Base-by-base conservation (phyloP, 345 rosid genomes). In the Rhodomyrtus tomentosa region DNA sequence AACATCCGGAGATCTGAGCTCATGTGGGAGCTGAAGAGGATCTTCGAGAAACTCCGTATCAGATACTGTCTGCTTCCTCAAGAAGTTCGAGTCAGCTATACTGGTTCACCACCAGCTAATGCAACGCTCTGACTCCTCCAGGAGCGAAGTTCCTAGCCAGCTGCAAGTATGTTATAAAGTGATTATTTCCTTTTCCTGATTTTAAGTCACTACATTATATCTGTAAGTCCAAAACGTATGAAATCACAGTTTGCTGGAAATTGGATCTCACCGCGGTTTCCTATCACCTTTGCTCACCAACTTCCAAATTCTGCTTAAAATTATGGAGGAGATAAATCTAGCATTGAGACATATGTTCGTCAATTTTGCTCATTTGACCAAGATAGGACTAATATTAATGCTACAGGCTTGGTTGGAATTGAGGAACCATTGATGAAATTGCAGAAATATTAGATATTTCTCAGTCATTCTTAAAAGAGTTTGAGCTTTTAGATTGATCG, bases 51-150 rank as follows among this genome's bases (percentile, higher is more conserved):
- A 48, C 90, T 94, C 18, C 88, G 88, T 50, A 90, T 94, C 32
- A 87, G 87, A 45, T 95, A 93, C 87, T 85, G 87, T 88, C 95
- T 94, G 32, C 91, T 92, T 80, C 96, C 96, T 83, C 96, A 92
- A 81, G 89, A 92, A 85, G 94, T 93, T 55, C 90, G 52, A 32
- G 81, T 95, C 86, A 89, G 89, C 51, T 72, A 90, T 48, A 81
- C 84, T 52, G 87, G 87, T n/a, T 81, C 85, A 5, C 45, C 24
- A 13, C 24, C 79, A 22, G 24, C 79, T 10, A 45, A 20, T 36
- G 79, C 79, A 6, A 68, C 45, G 3, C 36, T 68, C 79, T 36
- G 79, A 68, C 45, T 68, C 79, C 45, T 36, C 45, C 13, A 68
- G 11, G 14, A 36, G 79, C 0, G 79, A 20, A 68, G 45, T 36